phyloP scores from a whole-genome alignment of 371 early-diverging fungal species.

The Basidiobolus meristosporus region DNA sequence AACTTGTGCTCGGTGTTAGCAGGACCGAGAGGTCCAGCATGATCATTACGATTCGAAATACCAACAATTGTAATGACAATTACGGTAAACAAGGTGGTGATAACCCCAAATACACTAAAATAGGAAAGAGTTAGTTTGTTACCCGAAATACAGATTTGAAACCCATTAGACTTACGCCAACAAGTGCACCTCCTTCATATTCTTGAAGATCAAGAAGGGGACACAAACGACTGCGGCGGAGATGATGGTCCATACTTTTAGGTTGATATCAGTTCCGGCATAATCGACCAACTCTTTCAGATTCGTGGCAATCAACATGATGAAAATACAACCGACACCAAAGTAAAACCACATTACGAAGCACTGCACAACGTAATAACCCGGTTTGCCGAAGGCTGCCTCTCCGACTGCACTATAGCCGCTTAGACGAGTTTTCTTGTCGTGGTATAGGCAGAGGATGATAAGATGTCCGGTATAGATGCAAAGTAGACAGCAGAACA shows the following conservation, averaged over 20 bases:
- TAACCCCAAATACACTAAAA: too few species aligned
- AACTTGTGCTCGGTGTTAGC: conserved; percentile 13
- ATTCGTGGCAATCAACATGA: conserved; percentile 54
- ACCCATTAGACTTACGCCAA: too few species aligned
- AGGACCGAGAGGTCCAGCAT: too few species aligned
- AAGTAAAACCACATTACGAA: conserved; percentile 43
- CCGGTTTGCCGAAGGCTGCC: conserved; percentile 41
- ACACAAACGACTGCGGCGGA: conserved; percentile 37
- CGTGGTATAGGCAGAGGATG: conserved; percentile 48
- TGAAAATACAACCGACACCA: conserved; percentile 55
- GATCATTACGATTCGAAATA: too few species aligned
- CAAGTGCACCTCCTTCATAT: conserved; percentile 63
- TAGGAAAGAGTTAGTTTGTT: too few species aligned
- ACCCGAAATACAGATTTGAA: too few species aligned
- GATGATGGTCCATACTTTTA: conserved; percentile 24
- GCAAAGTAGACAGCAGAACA: conserved; percentile 50
- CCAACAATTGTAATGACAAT: too few species aligned
- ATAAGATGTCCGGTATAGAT: conserved; percentile 45
- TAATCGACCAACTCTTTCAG: conserved; percentile 30
- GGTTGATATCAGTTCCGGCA: conserved; percentile 26
- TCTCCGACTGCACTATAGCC: conserved; percentile 36
- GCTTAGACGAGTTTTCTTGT: conserved; percentile 15
- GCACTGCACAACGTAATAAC: conserved; percentile 32
- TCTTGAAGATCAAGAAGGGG: conserved; percentile 46
- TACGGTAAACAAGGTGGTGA: too few species aligned